phyloP scores from a whole-genome alignment of 805 yeast species.

The Sugiyamaella chiloensis region DNA sequence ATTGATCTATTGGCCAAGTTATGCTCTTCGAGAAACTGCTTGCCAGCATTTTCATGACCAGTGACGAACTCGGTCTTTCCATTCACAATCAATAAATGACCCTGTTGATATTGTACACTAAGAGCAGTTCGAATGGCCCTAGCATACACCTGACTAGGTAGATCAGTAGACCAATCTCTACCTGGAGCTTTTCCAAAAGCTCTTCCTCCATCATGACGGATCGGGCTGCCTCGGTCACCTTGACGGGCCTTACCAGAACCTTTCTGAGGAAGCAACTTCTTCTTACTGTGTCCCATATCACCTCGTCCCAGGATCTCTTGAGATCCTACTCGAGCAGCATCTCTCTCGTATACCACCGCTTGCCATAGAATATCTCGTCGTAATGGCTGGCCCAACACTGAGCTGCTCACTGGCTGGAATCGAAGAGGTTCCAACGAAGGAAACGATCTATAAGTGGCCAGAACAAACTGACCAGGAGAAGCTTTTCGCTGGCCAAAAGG shows the following conservation, averaged over 20 bases:
- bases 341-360: slow-evolving; percentile 90
- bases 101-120: slow-evolving; percentile 73
- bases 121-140: slow-evolving; percentile 79
- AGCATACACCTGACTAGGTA: slow-evolving; percentile 71
- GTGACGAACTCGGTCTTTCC: slow-evolving; percentile 37
- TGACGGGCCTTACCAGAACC: slow-evolving; percentile 94
- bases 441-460: slow-evolving; percentile 75
- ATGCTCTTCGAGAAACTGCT: slow-evolving; percentile 49
- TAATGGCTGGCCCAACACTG: slow-evolving; percentile 67
- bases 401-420: slow-evolving; percentile 70
- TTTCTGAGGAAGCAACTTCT: slow-evolving; percentile 82
- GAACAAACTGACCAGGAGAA: slow-evolving; percentile 61
- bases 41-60: slow-evolving; percentile 43
- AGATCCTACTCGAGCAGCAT: slow-evolving; percentile 83
- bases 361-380: slow-evolving; percentile 93
- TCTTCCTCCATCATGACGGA: slow-evolving; percentile 81
- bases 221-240: slow-evolving; percentile 95
- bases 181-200: slow-evolving; percentile 91
- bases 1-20: slow-evolving; percentile 32
- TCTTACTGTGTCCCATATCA: slow-evolving; percentile 79
- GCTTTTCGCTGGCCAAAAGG: slow-evolving; percentile 9
- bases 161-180: slow-evolving; percentile 75
- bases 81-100: slow-evolving; percentile 70
- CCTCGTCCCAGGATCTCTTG: slow-evolving; percentile 83
- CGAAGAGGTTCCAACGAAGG: slow-evolving; percentile 87